Evolutionary conservation across 2,329 filamentous ascomycete genomes (phyloP).

Genomic region (Nothophaeocryptopus gaeumannii): DNA sequence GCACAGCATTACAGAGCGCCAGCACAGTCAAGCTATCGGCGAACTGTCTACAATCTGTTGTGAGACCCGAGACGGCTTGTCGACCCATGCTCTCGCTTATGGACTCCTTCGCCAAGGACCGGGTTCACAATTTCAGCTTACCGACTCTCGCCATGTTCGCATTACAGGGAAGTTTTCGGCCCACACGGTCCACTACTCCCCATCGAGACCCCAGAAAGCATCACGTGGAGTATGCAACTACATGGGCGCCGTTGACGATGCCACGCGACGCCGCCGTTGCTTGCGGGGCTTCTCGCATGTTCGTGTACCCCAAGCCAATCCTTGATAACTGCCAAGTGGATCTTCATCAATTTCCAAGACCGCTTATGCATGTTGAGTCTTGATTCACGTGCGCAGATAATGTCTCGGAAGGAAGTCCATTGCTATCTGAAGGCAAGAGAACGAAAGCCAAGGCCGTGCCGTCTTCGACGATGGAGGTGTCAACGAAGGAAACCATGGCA

Average conservation of each 20-base stretch:
- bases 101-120: no score
- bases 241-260: constrained; percentile 3
- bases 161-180: constrained; percentile 6
- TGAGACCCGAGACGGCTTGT: no score
- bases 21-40: no score
- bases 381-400: constrained; percentile 10
- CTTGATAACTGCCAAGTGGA: constrained; percentile 8
- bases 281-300: constrained; percentile 7
- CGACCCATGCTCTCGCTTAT: no score
- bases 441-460: no score
- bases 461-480: no score
- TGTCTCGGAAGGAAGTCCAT: constrained; percentile 4
- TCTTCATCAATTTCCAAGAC: constrained; percentile 14
- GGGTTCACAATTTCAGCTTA: no score
- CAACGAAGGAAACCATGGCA: background rate
- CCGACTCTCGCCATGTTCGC: constrained; percentile 1
- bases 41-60: no score
- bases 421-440: no score
- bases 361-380: constrained; percentile 11
- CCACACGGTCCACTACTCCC: background rate
- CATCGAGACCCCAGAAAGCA: constrained; percentile 5
- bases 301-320: constrained; percentile 13
- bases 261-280: constrained; percentile 4
- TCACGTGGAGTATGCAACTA: constrained; percentile 2
- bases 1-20: no score